Evolutionary conservation across 208 protist species (phyloP).

Genomic region (Leishmania tarentolae): DNA sequence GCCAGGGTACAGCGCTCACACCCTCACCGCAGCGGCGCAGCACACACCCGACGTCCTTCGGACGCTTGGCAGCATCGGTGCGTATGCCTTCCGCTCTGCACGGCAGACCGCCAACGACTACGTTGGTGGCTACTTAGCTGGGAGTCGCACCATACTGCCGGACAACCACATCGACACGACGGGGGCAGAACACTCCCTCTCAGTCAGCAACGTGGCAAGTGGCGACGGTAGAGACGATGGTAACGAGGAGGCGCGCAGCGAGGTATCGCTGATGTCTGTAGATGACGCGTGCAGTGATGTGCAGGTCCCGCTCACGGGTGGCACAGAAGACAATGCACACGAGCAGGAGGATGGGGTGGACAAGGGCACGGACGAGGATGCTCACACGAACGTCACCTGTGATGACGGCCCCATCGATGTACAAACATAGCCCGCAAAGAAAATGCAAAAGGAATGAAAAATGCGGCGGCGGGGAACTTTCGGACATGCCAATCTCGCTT

Average conservation of each 20-base stretch:
- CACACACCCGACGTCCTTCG: conserved; percentile 37
- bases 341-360: background rate
- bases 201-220: background rate
- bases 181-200: background rate
- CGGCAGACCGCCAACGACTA: conserved; percentile 36
- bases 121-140: conserved; percentile 26
- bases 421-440: background rate
- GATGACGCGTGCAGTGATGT: conserved; percentile 24
- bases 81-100: conserved; percentile 31
- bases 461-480: background rate
- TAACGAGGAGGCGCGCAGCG: conserved; percentile 23
- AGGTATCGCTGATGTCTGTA: conserved; percentile 25
- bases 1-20: conserved; percentile 31
- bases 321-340: background rate
- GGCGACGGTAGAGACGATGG: background rate
- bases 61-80: conserved; percentile 33
- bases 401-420: conserved; percentile 1
- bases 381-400: background rate
- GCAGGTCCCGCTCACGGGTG: conserved; percentile 5
- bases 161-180: conserved; percentile 13
- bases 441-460: background rate
- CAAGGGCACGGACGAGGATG: background rate
- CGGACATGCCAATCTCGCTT: background rate
- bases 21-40: conserved; percentile 30
- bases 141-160: conserved; percentile 25